A percentile compares a stretch with the other conserved stretches of the same genome.
These are phyloP conservation scores for Ceratocystis huliohia DNA, from an alignment of 2,329 filamentous ascomycete genomes.

Conservation along the genomic window DNA sequence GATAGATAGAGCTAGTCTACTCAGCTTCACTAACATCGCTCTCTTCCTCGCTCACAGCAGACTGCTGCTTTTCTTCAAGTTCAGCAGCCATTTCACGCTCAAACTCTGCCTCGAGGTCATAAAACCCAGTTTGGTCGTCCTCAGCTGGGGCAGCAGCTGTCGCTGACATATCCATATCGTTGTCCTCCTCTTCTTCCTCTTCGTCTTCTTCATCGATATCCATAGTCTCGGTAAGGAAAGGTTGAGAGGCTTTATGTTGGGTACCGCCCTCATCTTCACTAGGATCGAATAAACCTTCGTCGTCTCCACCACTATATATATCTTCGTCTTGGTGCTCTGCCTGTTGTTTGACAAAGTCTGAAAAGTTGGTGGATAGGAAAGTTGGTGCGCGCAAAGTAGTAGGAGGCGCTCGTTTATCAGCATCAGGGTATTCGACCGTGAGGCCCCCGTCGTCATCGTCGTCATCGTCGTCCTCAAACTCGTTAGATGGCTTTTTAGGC, in stretches of 20 bases:
- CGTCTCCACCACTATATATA: slow-evolving; percentile 34
- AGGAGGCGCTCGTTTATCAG: slow-evolving; percentile 28
- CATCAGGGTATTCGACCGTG: slow-evolving; percentile 48
- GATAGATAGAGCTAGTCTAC: slow-evolving; percentile 26
- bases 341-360: slow-evolving; percentile 39
- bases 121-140: slow-evolving; percentile 26
- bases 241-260: slow-evolving; percentile 25
- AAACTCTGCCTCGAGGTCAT: slow-evolving; percentile 27
- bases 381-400: slow-evolving; percentile 29
- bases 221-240: slow-evolving; percentile 15
- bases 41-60: slow-evolving; percentile 36
- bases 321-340: slow-evolving; percentile 25
- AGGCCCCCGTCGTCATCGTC: slow-evolving; percentile 46
- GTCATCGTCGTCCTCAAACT: slow-evolving; percentile 41
- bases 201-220: slow-evolving; percentile 24
- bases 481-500: slow-evolving; percentile 27
- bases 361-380: slow-evolving; percentile 36
- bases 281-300: slow-evolving; percentile 24
- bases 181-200: slow-evolving; percentile 22
- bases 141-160: background rate
- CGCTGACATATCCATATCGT: slow-evolving; percentile 21
- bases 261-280: slow-evolving; percentile 31
- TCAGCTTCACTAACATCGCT: slow-evolving; percentile 57
- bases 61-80: slow-evolving; percentile 40
- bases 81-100: slow-evolving; percentile 45